Evolutionary conservation across 208 protist species (phyloP), one percentile per base, ranked within the genome.

Genomic region (Leptomonas seymouri): DNA sequence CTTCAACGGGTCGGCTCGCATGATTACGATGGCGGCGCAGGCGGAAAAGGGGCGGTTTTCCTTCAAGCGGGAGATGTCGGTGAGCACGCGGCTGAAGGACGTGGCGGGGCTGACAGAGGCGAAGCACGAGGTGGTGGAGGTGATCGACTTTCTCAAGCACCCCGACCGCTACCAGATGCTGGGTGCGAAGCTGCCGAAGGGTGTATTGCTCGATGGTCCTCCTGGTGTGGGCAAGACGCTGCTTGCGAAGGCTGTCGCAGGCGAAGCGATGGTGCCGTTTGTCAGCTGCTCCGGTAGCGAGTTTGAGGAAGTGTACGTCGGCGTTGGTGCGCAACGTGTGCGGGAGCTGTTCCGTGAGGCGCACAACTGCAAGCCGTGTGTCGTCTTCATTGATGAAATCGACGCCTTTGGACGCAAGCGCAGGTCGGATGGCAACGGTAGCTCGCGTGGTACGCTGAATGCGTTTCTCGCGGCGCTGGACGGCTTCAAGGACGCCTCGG

Each of bases 341-440:
- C 89, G 98, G 48, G 87, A 99, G 67, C 84, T 99, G 27, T 99
- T 99, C 86, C 63, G 87, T 44, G 77, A 93, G 74, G 98, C 97
- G 8, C 84, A 92, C 54, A 90, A 98, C 77, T n/a, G n/a, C n/a
- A 95, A 97, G 71, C 97, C 93, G 15, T 97, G 94, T 74, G 98
- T 99, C 69, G 80, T 99, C 30, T 99, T 98, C 80, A 99, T 99
- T 65, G 98, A 99, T 82, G 98, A 99, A 72, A 99, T 99, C 59
- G 98, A 99, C 73, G 98, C 98, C 4, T 94, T 99, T 53, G 98
- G 98, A 20, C 66, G 90, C 27, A 88, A 86, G 71, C 78, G 93
- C 12, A 72, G 83, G 45, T 91, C 91, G 12, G 71, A 69, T 6
- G 78, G 81, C 12, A 71, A 85, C 49, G 88, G 89, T 14, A 94